A percentile compares a stretch with the other conserved stretches of the same genome.
These are phyloP conservation scores for Trametes coccinea DNA, from an alignment of 768 basidiomycete species.

Conservation along the genomic window DNA sequence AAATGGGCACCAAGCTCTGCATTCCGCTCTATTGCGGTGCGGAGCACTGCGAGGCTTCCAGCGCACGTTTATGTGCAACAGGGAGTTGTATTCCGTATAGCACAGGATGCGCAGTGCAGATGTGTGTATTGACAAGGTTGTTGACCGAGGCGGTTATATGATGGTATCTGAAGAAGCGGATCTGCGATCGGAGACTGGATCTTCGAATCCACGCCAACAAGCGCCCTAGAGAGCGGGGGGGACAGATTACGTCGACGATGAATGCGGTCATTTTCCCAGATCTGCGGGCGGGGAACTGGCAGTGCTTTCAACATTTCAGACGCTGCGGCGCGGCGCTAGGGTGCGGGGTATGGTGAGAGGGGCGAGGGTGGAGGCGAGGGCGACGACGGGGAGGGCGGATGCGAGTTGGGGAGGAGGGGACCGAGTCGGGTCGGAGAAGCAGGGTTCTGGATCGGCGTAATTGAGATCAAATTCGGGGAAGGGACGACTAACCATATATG, in stretches of 20 bases:
- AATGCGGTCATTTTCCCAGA: conserved; percentile 15
- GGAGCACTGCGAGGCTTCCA: too few species aligned
- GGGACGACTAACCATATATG: conserved; percentile 10
- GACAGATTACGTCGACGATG: conserved; percentile 18
- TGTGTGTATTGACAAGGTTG: background rate
- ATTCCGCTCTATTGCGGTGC: background rate
- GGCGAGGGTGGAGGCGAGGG: background rate
- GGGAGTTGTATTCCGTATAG: background rate
- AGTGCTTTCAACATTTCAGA: conserved; percentile 9
- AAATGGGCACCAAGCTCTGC: background rate
- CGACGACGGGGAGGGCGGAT: background rate
- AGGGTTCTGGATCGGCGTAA: conserved; percentile 20
- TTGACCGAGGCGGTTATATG: conserved; percentile 7
- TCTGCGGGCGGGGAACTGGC: conserved; percentile 1
- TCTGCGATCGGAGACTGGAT: conserved; percentile 24
- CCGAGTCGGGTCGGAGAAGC: conserved; percentile 3
- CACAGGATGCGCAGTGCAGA: background rate
- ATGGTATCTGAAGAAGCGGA: conserved; percentile 24
- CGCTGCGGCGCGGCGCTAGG: background rate
- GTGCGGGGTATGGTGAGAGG: background rate
- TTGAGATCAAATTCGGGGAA: conserved; percentile 22
- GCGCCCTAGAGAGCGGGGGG: conserved; percentile 15
- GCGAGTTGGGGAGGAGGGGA: background rate
- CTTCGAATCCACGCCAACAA: conserved; percentile 14
- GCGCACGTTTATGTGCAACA: background rate